Percentiles rank a stretch among this genome's conserved stretches.
phyloP scores from a whole-genome alignment of 148 eudicot species.

The Nyssa sinensis region DNA sequence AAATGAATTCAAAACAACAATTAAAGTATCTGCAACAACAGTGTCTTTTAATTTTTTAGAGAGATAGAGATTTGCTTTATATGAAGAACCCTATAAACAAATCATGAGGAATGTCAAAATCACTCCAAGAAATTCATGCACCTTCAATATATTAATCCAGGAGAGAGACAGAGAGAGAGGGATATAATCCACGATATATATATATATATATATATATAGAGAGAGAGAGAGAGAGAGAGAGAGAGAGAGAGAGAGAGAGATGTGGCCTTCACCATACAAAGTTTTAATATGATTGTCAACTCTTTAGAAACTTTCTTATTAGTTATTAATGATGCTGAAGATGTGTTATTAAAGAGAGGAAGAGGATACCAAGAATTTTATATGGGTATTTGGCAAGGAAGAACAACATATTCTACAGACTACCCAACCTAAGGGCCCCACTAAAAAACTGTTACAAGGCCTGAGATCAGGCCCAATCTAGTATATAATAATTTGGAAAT shows the following conservation, averaged over 20 bases:
- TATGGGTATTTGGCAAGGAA: not conserved
- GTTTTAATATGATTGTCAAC: not conserved
- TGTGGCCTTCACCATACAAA: not conserved
- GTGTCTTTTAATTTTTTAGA: not conserved
- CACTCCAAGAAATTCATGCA: slow-evolving; percentile 4
- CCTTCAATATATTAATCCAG: not conserved
- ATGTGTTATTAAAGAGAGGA: not conserved
- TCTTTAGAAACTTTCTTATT: not conserved
- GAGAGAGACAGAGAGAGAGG: slow-evolving; percentile 9
- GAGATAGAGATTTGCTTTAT: not conserved
- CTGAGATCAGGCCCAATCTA: not conserved
- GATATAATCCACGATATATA: no score
- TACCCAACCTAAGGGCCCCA: not conserved
- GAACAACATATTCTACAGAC: not conserved
- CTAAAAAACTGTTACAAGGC: not conserved
- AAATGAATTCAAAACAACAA: not conserved
- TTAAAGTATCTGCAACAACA: not conserved
- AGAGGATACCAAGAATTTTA: not conserved
- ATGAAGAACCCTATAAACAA: not conserved
- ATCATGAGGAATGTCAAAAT: slow-evolving; percentile 5
- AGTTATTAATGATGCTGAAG: not conserved
- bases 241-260: slow-evolving; percentile 10
- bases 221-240: slow-evolving; percentile 11
- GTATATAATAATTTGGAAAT: not conserved
- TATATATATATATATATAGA: no score